Base-by-base conservation (phyloP, 2,329 filamentous ascomycete species). In the Orbilia blumenaviensis region DNA sequence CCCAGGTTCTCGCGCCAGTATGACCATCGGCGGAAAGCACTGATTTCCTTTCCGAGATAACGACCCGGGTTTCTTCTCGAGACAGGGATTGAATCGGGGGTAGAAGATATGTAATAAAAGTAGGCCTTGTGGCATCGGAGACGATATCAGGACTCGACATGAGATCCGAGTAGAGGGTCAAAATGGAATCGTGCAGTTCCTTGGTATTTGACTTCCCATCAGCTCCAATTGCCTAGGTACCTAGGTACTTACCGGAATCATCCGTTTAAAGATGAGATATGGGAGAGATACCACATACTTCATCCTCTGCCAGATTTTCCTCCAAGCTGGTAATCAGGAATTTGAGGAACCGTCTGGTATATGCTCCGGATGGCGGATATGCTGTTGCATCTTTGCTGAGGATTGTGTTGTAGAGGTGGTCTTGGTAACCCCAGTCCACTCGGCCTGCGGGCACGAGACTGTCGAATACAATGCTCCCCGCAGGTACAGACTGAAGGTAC, bases 1-100 rank as follows among this genome's bases (percentile, higher is more conserved):
- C 92, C 92, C 92, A 95, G 0, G 92, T 94, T 34, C 92, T 87
- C 23, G 92, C 85, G 0, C 92, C 92, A 0, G 92, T 94, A 0
- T 91, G 93, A 0, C 91, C 91, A 0, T 86, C 86, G 1, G 89
- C 89, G 0, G 91, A 89, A 54, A 94, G 88, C 27, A 94, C 85
- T 8, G 64, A 48, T 9, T 46, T 69, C 10, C 72, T 29, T 87
- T 86, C 1, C 89, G 87, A 32, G 89, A 89, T 83, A 94, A 92
- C 12, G 91, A 85, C 0, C 93, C 84, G 0, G 89, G 91, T 68
- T 93, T 86, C 27, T 42, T 62, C 14, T 44, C 67, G 12, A 54
- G 69, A 54, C 46, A 66, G 12, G 46, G 48, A 18, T 12, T 61
- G 46, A 6, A 44, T 54, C 1, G 63, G 27, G 12, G 79, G 78